Evolutionary conservation across 371 early-diverging fungal genomes (phyloP).

Genomic region (Mortierella sp.): DNA sequence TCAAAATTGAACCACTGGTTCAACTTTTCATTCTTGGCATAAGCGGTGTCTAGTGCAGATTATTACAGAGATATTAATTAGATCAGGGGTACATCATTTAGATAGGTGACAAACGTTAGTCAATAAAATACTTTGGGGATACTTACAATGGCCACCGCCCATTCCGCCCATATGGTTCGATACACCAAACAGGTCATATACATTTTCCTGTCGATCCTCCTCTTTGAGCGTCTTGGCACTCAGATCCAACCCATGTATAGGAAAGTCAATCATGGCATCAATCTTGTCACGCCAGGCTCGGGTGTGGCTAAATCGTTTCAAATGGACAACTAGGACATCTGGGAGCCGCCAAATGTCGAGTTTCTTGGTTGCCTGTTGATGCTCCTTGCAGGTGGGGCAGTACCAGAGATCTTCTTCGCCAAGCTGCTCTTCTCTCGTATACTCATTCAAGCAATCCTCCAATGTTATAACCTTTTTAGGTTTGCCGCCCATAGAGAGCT

Average conservation of each 20-base stretch:
- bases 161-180: constrained; percentile 94
- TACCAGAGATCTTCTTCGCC: constrained; percentile 88
- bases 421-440: constrained; percentile 85
- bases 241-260: constrained; percentile 77
- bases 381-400: constrained; percentile 87
- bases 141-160: constrained; percentile 94
- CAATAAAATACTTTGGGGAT: no score
- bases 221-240: constrained; percentile 47
- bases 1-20: constrained; percentile 91
- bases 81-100: constrained; percentile 11
- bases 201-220: constrained; percentile 56
- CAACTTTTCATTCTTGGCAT: constrained; percentile 82
- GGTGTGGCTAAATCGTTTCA: constrained; percentile 90
- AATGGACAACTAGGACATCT: constrained; percentile 89
- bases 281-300: constrained; percentile 88
- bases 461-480: constrained; percentile 66
- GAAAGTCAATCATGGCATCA: constrained; percentile 86
- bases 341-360: constrained; percentile 90
- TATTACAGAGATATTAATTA: no score
- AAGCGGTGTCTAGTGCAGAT: constrained; percentile 82
- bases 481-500: constrained; percentile 24
- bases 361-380: constrained; percentile 85
- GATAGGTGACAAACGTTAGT: background rate
- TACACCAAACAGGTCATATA: constrained; percentile 91
- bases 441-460: constrained; percentile 83